Percentiles rank a stretch among this genome's conserved stretches.
Conservation (phyloP, 2,329 filamentous ascomycete species). For the Pyrenophora seminiperda region DNA sequence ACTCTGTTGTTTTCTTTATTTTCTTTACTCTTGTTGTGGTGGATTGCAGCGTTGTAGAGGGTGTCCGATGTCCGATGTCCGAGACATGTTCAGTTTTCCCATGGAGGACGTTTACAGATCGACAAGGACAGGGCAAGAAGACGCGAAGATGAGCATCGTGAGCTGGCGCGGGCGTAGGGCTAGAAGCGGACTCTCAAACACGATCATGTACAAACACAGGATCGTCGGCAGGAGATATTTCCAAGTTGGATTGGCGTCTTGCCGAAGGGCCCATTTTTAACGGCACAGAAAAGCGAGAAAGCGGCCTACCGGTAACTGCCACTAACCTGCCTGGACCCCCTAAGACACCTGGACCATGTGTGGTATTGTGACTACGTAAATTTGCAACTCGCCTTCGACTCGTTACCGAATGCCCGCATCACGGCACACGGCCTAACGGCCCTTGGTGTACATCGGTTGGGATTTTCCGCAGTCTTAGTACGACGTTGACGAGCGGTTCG, state of each 20-base stretch:
- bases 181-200: conserved; percentile 9
- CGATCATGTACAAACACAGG: neutral
- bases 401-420: neutral
- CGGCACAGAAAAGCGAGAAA: conserved; percentile 10
- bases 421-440: neutral
- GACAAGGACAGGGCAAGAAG: neutral
- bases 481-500: too few species aligned
- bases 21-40: too few species aligned
- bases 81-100: too few species aligned
- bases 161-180: conserved; percentile 1
- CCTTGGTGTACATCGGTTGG: neutral
- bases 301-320: neutral
- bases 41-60: too few species aligned
- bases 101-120: too few species aligned
- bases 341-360: too few species aligned
- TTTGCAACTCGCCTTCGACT: too few species aligned
- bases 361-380: too few species aligned
- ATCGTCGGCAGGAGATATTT: conserved; percentile 5
- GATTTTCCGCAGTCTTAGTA: neutral
- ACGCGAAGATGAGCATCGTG: neutral
- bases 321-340: neutral
- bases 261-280: conserved; percentile 1
- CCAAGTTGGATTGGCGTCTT: neutral
- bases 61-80: too few species aligned
- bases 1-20: too few species aligned